phyloP scores from a whole-genome alignment of 306 rosid species.

The Boehmeria nivea region DNA sequence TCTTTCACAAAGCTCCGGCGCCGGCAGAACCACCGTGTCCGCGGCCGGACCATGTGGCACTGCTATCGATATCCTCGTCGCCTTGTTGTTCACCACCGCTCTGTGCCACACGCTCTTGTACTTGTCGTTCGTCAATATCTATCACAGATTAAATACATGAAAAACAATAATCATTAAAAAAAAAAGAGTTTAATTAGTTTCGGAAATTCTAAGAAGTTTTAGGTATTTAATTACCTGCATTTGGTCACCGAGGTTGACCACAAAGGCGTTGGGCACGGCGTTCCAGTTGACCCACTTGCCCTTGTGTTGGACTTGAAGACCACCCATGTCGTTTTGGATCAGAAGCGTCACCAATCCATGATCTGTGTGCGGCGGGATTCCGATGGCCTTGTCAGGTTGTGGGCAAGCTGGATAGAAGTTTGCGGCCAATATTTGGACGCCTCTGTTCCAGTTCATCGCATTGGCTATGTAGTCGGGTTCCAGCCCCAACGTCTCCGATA shows the following conservation, averaged over 20 bases:
- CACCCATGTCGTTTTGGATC: conserved; percentile 47
- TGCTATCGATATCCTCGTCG: conserved; percentile 7
- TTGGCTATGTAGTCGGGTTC: conserved; percentile 24
- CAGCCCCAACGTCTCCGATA: conserved; percentile 51
- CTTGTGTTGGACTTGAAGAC: conserved; percentile 56
- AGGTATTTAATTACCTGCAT: conserved; percentile 34
- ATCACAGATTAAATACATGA: not conserved
- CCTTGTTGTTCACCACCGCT: conserved; percentile 1
- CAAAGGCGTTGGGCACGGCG: conserved; percentile 38
- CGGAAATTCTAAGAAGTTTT: no score
- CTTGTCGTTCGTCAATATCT: conserved; percentile 14
- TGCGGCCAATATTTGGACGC: conserved; percentile 34
- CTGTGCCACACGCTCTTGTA: conserved; percentile 9
- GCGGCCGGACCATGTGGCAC: conserved; percentile 3
- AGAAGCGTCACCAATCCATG: conserved; percentile 50
- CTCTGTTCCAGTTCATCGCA: conserved; percentile 34
- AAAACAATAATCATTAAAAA: not conserved
- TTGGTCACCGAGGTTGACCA: conserved; percentile 50
- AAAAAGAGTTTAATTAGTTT: not conserved
- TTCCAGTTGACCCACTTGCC: conserved; percentile 48
- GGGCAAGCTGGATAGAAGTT: conserved; percentile 67
- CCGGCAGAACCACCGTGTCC: conserved; percentile 5
- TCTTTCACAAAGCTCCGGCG: not conserved
- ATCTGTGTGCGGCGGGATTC: conserved; percentile 69
- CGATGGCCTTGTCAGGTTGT: conserved; percentile 51